Conservation (phyloP, 2,329 filamentous ascomycete species). For the Talaromyces sp. region DNA sequence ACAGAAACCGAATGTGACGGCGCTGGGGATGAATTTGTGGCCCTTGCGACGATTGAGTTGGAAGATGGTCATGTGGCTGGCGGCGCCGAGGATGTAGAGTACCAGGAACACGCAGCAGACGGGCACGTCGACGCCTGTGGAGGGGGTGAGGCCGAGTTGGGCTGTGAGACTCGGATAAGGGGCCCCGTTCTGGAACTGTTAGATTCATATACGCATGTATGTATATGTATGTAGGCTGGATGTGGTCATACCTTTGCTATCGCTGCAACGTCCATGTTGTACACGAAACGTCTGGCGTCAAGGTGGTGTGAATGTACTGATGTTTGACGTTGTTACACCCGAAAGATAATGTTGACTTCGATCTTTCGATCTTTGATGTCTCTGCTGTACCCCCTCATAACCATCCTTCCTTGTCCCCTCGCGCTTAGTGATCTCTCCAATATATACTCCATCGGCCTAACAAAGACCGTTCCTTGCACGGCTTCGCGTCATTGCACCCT, state of each 20-base stretch:
- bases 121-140: slow-evolving; percentile 60
- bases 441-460: not conserved
- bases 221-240: not conserved
- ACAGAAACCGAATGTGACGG: slow-evolving; percentile 50
- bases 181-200: slow-evolving; percentile 20
- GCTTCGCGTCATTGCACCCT: not conserved
- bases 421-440: not conserved
- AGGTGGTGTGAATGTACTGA: not conserved
- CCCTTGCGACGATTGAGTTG: slow-evolving; percentile 41
- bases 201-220: not conserved
- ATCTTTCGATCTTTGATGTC: not conserved
- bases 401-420: not conserved
- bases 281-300: not conserved
- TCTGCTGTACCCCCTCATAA: slow-evolving; percentile 1
- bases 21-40: slow-evolving; percentile 53
- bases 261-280: not conserved
- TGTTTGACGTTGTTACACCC: not conserved
- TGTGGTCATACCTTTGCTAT: not conserved
- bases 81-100: slow-evolving; percentile 45
- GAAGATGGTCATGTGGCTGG: slow-evolving; percentile 48
- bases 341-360: too few species aligned
- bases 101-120: slow-evolving; percentile 63
- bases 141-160: slow-evolving; percentile 51
- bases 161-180: slow-evolving; percentile 36
- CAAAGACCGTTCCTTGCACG: not conserved